phyloP scores from a whole-genome alignment of 345 rosid species.

The Linum lewisii region DNA sequence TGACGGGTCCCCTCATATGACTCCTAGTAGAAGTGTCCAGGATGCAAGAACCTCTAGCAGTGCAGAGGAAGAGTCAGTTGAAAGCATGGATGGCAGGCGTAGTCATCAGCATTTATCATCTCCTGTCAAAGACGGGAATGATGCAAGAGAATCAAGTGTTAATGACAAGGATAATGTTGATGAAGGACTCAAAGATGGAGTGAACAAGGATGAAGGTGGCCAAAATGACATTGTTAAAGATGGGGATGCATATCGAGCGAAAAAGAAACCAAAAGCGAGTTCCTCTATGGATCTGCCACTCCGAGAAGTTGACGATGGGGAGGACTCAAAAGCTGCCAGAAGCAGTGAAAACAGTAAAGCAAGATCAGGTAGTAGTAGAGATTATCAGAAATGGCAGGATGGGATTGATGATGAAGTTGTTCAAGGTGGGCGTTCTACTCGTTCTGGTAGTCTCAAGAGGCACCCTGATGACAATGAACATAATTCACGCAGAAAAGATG shows the following conservation, averaged over 20 bases:
- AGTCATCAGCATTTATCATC: constrained; percentile 34
- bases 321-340: constrained; percentile 70
- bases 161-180: constrained; percentile 42
- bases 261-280: constrained; percentile 29
- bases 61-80: constrained; percentile 45
- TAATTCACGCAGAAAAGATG: constrained; percentile 46
- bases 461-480: constrained; percentile 45
- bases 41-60: no score
- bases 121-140: constrained; percentile 27
- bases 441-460: constrained; percentile 31
- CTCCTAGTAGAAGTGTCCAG: constrained; percentile 37
- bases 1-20: constrained; percentile 35
- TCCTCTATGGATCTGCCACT: constrained; percentile 33
- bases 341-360: constrained; percentile 88
- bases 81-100: constrained; percentile 47
- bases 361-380: constrained; percentile 76
- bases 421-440: constrained; percentile 46
- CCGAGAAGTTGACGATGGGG: constrained; percentile 57
- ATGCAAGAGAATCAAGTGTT: constrained; percentile 42
- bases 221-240: constrained; percentile 22
- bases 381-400: constrained; percentile 55
- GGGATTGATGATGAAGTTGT: constrained; percentile 75
- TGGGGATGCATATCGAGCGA: constrained; percentile 16
- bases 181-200: constrained; percentile 37
- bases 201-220: constrained; percentile 34